Evolutionary conservation across 441 rosid genomes (phyloP).

Genomic region (Lepidium campestre): DNA sequence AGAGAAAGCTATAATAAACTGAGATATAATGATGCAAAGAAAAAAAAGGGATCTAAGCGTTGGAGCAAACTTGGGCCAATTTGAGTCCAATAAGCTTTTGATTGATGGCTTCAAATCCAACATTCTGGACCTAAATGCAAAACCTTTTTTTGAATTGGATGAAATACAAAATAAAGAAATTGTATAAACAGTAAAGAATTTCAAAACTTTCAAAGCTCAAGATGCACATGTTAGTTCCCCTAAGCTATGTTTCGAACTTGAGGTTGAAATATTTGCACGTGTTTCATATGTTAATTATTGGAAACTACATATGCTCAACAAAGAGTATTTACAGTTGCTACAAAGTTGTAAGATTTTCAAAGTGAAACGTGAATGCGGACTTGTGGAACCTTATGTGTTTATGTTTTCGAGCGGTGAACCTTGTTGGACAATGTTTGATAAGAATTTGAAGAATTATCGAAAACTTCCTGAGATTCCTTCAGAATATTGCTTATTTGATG

Average conservation of each 20-base stretch:
- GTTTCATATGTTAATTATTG: slow-evolving; percentile 52
- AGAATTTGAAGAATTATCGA: slow-evolving; percentile 36
- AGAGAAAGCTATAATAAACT: not conserved
- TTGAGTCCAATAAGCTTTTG: not conserved
- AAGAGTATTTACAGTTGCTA: slow-evolving; percentile 34
- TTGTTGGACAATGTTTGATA: slow-evolving; percentile 57
- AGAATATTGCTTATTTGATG: slow-evolving; percentile 39
- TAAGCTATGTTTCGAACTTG: slow-evolving; percentile 49
- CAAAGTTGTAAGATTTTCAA: slow-evolving; percentile 56
- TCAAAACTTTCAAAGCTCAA: slow-evolving; percentile 42
- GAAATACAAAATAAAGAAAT: not conserved
- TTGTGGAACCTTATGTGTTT: slow-evolving; percentile 53
- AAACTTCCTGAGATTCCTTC: slow-evolving; percentile 59
- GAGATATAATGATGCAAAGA: not conserved
- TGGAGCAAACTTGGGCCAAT: not conserved
- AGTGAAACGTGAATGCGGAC: slow-evolving; percentile 45
- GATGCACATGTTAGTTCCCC: slow-evolving; percentile 58
- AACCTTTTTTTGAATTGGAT: not conserved
- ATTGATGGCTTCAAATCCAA: not conserved
- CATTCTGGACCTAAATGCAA: not conserved
- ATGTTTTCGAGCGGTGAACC: slow-evolving; percentile 50
- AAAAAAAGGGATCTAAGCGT: not conserved
- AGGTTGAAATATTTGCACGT: slow-evolving; percentile 50
- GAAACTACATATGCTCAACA: slow-evolving; percentile 50
- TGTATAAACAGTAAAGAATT: not conserved